These are phyloP conservation scores for Barbarea vulgaris DNA, from an alignment of 345 rosid genomes.

Conservation along the genomic window DNA sequence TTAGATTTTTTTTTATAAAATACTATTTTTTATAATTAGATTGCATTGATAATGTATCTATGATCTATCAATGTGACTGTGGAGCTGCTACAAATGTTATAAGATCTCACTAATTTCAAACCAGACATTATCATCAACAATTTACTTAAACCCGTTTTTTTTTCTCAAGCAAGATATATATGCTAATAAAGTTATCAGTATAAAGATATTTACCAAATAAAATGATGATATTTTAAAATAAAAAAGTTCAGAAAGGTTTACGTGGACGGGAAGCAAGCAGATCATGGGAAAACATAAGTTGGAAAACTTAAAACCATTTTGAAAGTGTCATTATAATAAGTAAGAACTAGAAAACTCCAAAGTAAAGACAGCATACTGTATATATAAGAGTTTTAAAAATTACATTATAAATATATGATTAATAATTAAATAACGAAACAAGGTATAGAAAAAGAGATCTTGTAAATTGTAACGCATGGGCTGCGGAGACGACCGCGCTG, in stretches of 20 bases:
- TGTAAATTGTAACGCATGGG: slow-evolving; percentile 67
- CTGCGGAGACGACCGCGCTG: slow-evolving; percentile 67
- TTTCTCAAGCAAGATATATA: neutral
- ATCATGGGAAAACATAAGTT: slow-evolving; percentile 10
- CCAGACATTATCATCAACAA: neutral
- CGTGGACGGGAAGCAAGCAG: slow-evolving; percentile 30
- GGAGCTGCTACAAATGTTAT: neutral
- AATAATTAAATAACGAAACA: slow-evolving; percentile 9
- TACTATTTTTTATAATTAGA: neutral
- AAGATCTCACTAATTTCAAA: neutral
- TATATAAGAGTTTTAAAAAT: neutral
- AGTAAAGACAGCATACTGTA: neutral
- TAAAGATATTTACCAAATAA: neutral
- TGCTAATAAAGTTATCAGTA: neutral
- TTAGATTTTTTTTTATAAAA: neutral
- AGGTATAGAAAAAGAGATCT: slow-evolving; percentile 39
- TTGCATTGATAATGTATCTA: neutral
- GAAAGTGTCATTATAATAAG: neutral
- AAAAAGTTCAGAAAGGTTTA: neutral
- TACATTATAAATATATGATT: neutral
- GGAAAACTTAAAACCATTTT: neutral
- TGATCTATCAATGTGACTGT: neutral
- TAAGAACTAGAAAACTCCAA: neutral
- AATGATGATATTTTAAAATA: neutral
- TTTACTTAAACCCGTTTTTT: neutral